These are phyloP conservation scores for Plasmopara muralis DNA, from an alignment of 352 stramenopile species.

Conservation along the genomic window DNA sequence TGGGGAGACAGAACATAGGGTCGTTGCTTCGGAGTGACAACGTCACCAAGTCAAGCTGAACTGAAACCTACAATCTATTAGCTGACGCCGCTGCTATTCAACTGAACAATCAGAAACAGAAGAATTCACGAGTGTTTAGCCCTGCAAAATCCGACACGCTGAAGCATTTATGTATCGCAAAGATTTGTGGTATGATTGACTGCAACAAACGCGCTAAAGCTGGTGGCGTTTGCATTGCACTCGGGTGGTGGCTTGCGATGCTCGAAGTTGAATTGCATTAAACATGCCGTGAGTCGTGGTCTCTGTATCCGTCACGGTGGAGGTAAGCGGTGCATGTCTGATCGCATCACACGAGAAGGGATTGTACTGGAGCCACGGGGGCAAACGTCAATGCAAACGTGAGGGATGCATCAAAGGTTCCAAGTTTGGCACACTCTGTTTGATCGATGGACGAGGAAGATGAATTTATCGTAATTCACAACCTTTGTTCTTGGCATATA, in stretches of 20 bases:
- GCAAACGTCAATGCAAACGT: conserved; percentile 74
- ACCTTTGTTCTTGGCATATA: conserved; percentile 1
- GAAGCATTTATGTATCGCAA: conserved; percentile 57
- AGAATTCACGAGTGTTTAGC: conserved; percentile 18
- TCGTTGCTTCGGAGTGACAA: conserved; percentile 37
- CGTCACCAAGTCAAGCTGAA: conserved; percentile 20
- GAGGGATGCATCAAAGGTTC: conserved; percentile 75
- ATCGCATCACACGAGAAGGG: conserved; percentile 79
- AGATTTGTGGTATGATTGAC: conserved; percentile 65
- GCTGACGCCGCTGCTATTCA: conserved; percentile 41
- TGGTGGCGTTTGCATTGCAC: conserved; percentile 72
- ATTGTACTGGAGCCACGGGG: conserved; percentile 76
- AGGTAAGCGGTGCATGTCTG: conserved; percentile 68
- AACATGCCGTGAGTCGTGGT: conserved; percentile 74
- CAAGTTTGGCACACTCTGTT: conserved; percentile 80
- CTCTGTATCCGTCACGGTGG: conserved; percentile 83
- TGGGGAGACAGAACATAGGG: conserved; percentile 54
- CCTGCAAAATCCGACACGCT: conserved; percentile 21
- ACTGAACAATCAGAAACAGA: conserved; percentile 32
- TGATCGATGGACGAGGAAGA: conserved; percentile 79
- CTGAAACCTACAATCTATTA: conserved; percentile 38
- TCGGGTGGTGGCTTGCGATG: conserved; percentile 74
- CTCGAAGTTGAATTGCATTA: conserved; percentile 60
- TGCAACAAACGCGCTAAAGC: conserved; percentile 79
- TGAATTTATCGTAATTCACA: conserved; percentile 16